Evolutionary conservation across 768 basidiomycete species (phyloP), one percentile per base, ranked within the genome.

Genomic region (Coprinopsis cinerea): DNA sequence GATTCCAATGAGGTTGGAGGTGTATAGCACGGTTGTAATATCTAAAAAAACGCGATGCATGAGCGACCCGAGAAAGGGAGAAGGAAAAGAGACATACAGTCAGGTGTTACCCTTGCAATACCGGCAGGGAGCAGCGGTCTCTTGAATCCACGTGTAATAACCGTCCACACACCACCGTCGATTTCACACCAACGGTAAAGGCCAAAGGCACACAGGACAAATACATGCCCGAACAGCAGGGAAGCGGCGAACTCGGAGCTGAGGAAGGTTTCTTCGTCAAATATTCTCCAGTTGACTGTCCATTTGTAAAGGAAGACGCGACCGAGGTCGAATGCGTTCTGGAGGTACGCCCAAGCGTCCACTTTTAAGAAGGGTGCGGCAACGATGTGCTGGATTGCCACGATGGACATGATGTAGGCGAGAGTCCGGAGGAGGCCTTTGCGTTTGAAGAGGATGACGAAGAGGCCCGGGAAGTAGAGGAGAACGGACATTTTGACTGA

Each of bases 211-310:
- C 76, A 61, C 30, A 97, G 69, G 3, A 73, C 67, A 0, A 67
- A 64, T 10, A 79, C 62, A 60, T 97, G 94, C 4, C 78, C 81
- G 13, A 77, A 52, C 15, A 98, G 68, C 14, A 99, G 71, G 0
- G 70, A 67, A 35, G 63, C 68, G 1, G 88, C 82, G 68, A 85
- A 87, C 37, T 60, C 62, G 2, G 67, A 63, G 52, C 81, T 84
- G 41, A 90, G 67, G 67, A 97, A 98, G 4, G 71, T 72, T n/a
- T 78, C 70, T 62, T 93, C 88, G 23, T 76, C 70, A 2, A 99
- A 54, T 60, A 95, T 86, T 39, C 92, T 79, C 96, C 96, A 99
- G 62, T 98, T 99, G 49, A 97, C 93, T 0, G 95, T 97, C 95
- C 95, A 99, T 62, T 89, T 83, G 66, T 88, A 96, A 25, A 96